Conservation (phyloP, 345 rosid species). For the Murraya paniculata region DNA sequence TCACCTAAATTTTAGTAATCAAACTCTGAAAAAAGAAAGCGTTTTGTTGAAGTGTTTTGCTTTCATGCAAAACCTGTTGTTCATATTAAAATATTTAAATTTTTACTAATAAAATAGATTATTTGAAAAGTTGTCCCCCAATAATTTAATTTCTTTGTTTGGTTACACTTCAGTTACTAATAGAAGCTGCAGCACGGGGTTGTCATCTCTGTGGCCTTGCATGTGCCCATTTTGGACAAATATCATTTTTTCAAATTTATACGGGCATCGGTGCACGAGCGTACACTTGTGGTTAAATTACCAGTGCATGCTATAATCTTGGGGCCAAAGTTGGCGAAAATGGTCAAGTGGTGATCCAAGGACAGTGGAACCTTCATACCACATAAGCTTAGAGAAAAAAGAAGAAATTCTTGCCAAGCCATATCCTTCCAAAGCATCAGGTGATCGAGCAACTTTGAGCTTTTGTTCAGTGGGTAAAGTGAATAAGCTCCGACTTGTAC, state of each 20-base stretch:
- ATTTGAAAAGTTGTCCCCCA: too few relatives aligned
- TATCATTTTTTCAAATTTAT: background rate
- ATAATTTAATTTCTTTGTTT: too few relatives aligned
- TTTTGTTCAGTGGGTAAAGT: slow-evolving; percentile 58
- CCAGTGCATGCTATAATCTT: slow-evolving; percentile 57
- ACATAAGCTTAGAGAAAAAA: slow-evolving; percentile 81
- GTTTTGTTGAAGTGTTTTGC: slow-evolving; percentile 67
- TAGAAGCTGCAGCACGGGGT: too few relatives aligned
- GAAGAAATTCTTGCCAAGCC: slow-evolving; percentile 75
- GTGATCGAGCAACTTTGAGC: slow-evolving; percentile 63
- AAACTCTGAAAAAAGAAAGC: slow-evolving; percentile 29
- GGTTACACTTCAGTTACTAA: too few relatives aligned
- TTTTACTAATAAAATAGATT: too few relatives aligned
- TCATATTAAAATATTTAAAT: too few relatives aligned
- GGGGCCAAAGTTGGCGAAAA: slow-evolving; percentile 83
- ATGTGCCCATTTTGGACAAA: too few relatives aligned
- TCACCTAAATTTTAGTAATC: slow-evolving; percentile 13
- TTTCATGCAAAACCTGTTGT: too few relatives aligned
- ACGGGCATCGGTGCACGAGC: slow-evolving; percentile 18
- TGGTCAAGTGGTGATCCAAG: slow-evolving; percentile 71
- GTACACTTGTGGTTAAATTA: slow-evolving; percentile 24
- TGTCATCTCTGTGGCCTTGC: too few relatives aligned
- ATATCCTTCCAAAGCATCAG: slow-evolving; percentile 71
- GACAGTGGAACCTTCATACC: slow-evolving; percentile 96
- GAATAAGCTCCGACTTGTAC: slow-evolving; percentile 44